Conservation (phyloP, 2,329 filamentous ascomycete genomes). For the Didymella pinodella region DNA sequence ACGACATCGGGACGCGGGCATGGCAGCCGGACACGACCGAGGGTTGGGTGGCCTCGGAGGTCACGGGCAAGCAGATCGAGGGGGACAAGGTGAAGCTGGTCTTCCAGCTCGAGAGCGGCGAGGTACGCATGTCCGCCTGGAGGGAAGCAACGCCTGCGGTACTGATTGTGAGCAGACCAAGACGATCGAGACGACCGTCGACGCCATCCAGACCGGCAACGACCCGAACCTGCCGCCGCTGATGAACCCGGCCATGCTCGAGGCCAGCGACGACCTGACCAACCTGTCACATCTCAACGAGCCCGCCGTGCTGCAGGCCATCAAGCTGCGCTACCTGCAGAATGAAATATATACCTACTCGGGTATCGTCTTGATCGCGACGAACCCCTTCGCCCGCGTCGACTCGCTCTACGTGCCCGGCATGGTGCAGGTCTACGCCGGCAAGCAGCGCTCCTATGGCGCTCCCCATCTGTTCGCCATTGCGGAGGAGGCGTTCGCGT, state of each 20-base stretch:
- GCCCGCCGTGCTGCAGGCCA: slow-evolving; percentile 95
- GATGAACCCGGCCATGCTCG: slow-evolving; percentile 98
- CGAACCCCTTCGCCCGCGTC: slow-evolving; percentile 96
- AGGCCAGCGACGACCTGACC: slow-evolving; percentile 97
- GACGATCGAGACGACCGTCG: slow-evolving; percentile 77
- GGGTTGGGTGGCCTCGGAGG: slow-evolving; percentile 97
- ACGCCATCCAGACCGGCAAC: slow-evolving; percentile 78
- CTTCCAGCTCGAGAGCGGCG: slow-evolving; percentile 90
- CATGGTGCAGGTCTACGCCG: slow-evolving; percentile 99
- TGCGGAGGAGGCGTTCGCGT: slow-evolving; percentile 98
- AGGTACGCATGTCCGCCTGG: slow-evolving; percentile 66
- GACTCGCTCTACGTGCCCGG: slow-evolving; percentile 98
- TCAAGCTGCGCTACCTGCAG: slow-evolving; percentile 94
- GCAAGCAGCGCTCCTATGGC: slow-evolving; percentile 94
- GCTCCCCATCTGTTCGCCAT: slow-evolving; percentile 98
- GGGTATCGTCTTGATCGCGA: slow-evolving; percentile 97
- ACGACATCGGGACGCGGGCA: slow-evolving; percentile 94
- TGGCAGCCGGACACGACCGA: slow-evolving; percentile 97
- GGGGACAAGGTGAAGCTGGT: slow-evolving; percentile 87
- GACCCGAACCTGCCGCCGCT: slow-evolving; percentile 84
- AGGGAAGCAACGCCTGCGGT: background rate
- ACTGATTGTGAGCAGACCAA: slow-evolving; percentile 67
- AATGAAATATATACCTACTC: slow-evolving; percentile 99
- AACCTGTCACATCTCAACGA: slow-evolving; percentile 98
- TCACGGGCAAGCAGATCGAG: slow-evolving; percentile 82